These are phyloP conservation scores for Cladophialophora exuberans DNA, from an alignment of 2,329 filamentous ascomycete species.

Conservation along the genomic window DNA sequence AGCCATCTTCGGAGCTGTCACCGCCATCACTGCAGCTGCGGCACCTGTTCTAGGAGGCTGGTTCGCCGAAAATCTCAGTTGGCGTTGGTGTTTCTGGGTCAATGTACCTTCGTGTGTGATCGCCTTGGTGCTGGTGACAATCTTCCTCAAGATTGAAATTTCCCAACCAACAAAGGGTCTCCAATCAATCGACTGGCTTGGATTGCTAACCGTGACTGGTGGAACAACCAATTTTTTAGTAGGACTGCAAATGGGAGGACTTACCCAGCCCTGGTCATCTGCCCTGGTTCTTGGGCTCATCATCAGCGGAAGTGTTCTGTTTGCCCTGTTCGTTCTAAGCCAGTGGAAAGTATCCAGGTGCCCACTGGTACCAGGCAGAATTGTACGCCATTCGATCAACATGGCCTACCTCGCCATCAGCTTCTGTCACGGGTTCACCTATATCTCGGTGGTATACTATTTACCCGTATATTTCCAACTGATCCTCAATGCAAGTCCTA, in stretches of 20 bases:
- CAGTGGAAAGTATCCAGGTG: background rate
- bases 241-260: slow-evolving; percentile 81
- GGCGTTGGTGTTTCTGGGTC: no score
- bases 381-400: background rate
- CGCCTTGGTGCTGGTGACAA: no score
- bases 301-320: background rate
- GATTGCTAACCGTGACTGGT: slow-evolving; percentile 61
- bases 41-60: no score
- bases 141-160: no score
- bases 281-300: slow-evolving; percentile 75
- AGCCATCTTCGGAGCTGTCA: no score
- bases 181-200: background rate
- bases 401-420: background rate
- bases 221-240: slow-evolving; percentile 84
- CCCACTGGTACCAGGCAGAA: background rate
- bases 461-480: background rate
- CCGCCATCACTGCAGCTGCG: no score
- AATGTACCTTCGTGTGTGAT: no score
- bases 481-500: background rate
- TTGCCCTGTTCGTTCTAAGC: background rate
- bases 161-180: no score
- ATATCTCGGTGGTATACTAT: background rate
- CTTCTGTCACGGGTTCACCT: background rate
- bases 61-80: no score
- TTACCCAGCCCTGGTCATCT: slow-evolving; percentile 73